A percentile compares a stretch with the other conserved stretches of the same genome.
These are phyloP conservation scores for Wakefieldia striispora DNA, from an alignment of 768 basidiomycete genomes.

Conservation along the genomic window DNA sequence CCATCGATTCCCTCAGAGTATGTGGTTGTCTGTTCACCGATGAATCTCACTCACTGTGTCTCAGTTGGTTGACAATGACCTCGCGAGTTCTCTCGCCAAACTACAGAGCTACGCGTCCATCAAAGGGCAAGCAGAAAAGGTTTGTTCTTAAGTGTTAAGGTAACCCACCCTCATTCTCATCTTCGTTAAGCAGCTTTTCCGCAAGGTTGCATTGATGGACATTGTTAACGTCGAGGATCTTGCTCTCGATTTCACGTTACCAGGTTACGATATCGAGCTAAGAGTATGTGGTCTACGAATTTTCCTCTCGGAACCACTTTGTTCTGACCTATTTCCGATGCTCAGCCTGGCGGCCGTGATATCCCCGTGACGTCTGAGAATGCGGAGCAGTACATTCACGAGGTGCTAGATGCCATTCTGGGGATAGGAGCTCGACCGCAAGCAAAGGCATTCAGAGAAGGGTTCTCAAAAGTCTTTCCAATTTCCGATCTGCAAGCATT, in stretches of 20 bases:
- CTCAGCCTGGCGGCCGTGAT: slow-evolving; percentile 74
- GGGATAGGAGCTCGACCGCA: slow-evolving; percentile 76
- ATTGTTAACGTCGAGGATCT: slow-evolving; percentile 79
- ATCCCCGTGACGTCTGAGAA: slow-evolving; percentile 84
- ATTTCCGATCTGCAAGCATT: slow-evolving; percentile 88
- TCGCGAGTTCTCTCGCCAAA: slow-evolving; percentile 84
- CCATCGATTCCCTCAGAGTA: slow-evolving; percentile 81
- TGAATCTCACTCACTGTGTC: slow-evolving; percentile 6
- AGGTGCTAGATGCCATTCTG: slow-evolving; percentile 85
- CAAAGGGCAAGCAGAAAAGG: slow-evolving; percentile 54
- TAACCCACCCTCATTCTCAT: neutral
- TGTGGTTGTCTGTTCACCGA: slow-evolving; percentile 17
- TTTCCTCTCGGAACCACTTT: neutral
- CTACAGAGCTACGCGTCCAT: slow-evolving; percentile 64
- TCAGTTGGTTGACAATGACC: slow-evolving; percentile 78
- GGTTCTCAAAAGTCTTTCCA: slow-evolving; percentile 96
- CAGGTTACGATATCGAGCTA: slow-evolving; percentile 92
- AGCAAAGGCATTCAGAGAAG: slow-evolving; percentile 89
- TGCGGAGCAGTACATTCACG: slow-evolving; percentile 84
- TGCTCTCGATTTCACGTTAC: slow-evolving; percentile 93
- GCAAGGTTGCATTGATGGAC: slow-evolving; percentile 58
- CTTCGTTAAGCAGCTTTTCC: slow-evolving; percentile 40
- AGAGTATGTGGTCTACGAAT: slow-evolving; percentile 48
- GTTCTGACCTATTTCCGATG: neutral
- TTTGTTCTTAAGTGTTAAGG: slow-evolving; percentile 21